Evolutionary conservation across 2,329 filamentous ascomycete genomes (phyloP), one percentile per base, ranked within the genome.

Genomic region (Cordyceps tenuipes): DNA sequence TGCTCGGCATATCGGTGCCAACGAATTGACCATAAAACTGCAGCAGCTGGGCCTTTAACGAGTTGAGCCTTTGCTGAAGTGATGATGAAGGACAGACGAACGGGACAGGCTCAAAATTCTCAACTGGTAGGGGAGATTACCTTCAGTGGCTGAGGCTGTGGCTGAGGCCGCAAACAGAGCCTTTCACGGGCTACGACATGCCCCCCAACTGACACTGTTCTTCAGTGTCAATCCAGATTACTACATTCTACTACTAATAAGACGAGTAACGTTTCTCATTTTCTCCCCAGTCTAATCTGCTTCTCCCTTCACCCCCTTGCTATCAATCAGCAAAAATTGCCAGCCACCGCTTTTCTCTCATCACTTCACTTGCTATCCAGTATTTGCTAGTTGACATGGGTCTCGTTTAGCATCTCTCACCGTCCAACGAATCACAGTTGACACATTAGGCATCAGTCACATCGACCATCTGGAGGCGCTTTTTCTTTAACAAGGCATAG

Each of bases 1-100:
- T n/a, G 44, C 44, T 57, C 54, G 54, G 54, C 12, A 26, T 57
- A 57, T 57, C 54, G 54, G 54, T 23, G 54, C 54, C 36, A 41
- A n/a, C 19, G n/a, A 56, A 39, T 43, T 43, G 7, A 6, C 10
- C 8, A 17, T n/a, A n/a, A 19, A 13, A 29, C 43, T 13, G 12
- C 31, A 36, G 19, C 34, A 5, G 5, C 13, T 46, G 43, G 29
- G 29, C 7, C 7, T 29, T 29, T 29, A 6, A 8, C 29, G 29
- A 29, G 3, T 9, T 12, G 13, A 56, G 51, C 26, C 12, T 12
- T 44, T 5, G 36, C 34, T 41, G 7, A 21, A 36, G 29, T 13
- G 54, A 57, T 36, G 54, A 48, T 47, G 54, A 57, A 29, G 54
- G 54, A 57, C 36, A 29, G 26, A 19, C 15, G 39, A 57, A 57